Percentiles rank a stretch among this genome's conserved stretches.
Evolutionary conservation across 345 rosid species (phyloP).

Genomic region (Camelina sativa): DNA sequence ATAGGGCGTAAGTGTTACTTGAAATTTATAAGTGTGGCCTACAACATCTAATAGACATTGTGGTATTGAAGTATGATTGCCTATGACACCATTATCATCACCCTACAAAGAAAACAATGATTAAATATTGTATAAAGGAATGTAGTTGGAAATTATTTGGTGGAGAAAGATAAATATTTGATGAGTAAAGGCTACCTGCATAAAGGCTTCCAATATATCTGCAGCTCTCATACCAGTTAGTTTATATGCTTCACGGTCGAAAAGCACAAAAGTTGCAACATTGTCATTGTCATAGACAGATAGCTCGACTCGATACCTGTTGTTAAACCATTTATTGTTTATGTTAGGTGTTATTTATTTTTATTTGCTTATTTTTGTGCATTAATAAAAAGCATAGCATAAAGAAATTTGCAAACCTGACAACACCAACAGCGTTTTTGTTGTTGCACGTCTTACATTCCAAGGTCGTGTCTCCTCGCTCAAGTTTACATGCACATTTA

Average conservation of each 20-base stretch:
- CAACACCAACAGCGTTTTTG: background rate
- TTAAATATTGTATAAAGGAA: too few species aligned
- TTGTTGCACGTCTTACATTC: background rate
- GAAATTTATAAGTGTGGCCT: background rate
- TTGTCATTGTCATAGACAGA: background rate
- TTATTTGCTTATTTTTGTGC: background rate
- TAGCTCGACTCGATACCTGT: background rate
- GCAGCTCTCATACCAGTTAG: background rate
- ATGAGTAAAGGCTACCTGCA: background rate
- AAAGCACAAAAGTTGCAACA: background rate
- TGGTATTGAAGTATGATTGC: background rate
- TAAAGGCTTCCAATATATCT: background rate
- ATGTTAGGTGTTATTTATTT: background rate
- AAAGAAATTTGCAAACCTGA: background rate
- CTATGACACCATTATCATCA: background rate
- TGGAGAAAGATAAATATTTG: too few species aligned
- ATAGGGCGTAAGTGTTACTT: too few species aligned
- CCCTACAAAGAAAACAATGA: background rate
- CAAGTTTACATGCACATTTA: background rate
- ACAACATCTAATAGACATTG: background rate
- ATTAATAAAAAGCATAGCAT: too few species aligned
- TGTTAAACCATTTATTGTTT: too few species aligned
- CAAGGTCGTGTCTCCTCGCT: background rate
- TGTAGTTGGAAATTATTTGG: too few species aligned
- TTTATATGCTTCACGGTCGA: background rate